Evolutionary conservation across 495 filamentous ascomycete species (phyloP), one percentile per base, ranked within the genome.

Genomic region (Aspergillus steynii): DNA sequence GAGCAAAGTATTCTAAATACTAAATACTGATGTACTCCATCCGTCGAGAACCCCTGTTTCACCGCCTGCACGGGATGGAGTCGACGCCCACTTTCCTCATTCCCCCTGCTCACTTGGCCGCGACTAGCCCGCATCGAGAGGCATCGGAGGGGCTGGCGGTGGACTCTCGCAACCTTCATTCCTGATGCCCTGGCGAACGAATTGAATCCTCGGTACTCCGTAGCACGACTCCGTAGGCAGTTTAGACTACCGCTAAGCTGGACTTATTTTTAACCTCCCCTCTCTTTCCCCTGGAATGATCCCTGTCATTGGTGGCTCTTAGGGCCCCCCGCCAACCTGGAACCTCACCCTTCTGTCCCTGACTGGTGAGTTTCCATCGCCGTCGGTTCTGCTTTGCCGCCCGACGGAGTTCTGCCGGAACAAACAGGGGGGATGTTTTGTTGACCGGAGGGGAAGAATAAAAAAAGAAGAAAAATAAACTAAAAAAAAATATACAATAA

Each of bases 51-150:
- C 34, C 32, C 25, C 37, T 42, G 54, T 56, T 47, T 56, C 54
- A 56, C 54, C 54, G 54, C 54, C 54, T 56, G 54, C 54, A 42
- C 31, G 54, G 32, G 42, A 29, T n/a, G 15, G 15, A 53, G 51
- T 50, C 25, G 49, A 29, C 20, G 49, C n/a, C 20, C 20, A 50
- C 28, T 29, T 53, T 53, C 29, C 48, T 25, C 14, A 50, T 50
- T 20, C 37, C 37, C 37, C 37, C 37, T 42, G 37, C 37, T 42
- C 7, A 12, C 37, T 20, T 20, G 20, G 20, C 20, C 20, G 20
- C 20, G 20, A 20, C 20, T 20, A 20, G 20, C 20, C 20, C 20
- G 20, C 20, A 20, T 20, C 20, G 20, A 20, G 20, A 20, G 20
- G 20, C 20, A 20, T 20, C 20, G 20, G 20, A 20, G 20, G 20